These are phyloP conservation scores for Arthrobotrys pseudoclavata DNA, from an alignment of 2,329 filamentous ascomycete genomes.

Conservation along the genomic window DNA sequence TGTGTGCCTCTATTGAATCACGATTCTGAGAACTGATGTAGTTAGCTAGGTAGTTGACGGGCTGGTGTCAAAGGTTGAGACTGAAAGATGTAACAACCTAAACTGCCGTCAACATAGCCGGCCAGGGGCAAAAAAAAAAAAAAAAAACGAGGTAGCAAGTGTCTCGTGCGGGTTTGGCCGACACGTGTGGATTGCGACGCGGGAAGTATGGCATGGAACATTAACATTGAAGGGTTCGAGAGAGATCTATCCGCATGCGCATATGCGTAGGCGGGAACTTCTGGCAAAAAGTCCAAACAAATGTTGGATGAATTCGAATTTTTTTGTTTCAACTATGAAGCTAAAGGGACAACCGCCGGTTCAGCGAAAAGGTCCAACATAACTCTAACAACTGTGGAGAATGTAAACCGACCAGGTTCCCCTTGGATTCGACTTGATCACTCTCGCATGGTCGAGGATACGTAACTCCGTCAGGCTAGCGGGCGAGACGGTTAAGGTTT, in stretches of 20 bases:
- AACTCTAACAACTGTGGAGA: conserved; percentile 20
- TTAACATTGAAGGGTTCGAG: conserved; percentile 4
- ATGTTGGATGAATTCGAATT: conserved; percentile 17
- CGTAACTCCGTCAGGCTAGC: conserved; percentile 7
- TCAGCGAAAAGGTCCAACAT: conserved; percentile 11
- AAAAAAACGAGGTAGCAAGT: conserved; percentile 9
- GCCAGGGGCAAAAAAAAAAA: conserved; percentile 1
- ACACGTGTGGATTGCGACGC: conserved; percentile 43
- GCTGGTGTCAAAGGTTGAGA: background rate
- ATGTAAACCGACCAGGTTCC: conserved; percentile 2
- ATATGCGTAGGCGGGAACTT: conserved; percentile 3
- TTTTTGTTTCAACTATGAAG: conserved; percentile 17
- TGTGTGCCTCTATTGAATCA: background rate
- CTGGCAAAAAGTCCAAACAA: background rate
- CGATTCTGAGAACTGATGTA: too few relatives aligned
- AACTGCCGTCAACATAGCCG: background rate
- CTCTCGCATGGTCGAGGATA: conserved; percentile 34
- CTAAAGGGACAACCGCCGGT: conserved; percentile 31
- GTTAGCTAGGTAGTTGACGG: background rate
- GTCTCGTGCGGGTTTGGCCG: conserved; percentile 34
- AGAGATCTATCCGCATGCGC: background rate
- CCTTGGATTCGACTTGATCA: conserved; percentile 8
- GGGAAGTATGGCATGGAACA: conserved; percentile 24
- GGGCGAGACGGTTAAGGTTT: conserved; percentile 48
- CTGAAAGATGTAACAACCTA: conserved; percentile 5